Base-by-base conservation (phyloP, 176 grass and related monocot genomes). In the Ananas comosus region DNA sequence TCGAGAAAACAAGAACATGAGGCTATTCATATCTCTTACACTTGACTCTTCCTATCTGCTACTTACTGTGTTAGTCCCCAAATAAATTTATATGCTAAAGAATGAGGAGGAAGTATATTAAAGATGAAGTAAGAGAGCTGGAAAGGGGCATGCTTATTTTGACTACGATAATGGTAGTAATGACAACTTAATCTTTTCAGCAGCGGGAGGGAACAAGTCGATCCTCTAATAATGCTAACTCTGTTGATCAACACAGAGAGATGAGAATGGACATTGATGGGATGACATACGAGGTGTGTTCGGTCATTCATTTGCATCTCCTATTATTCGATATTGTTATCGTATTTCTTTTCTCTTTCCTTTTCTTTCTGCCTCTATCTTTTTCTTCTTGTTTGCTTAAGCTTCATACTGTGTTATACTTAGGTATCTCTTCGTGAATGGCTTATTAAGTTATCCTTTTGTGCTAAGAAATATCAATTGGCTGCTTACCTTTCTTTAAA, bases 251-350 rank as follows among this genome's bases (percentile, higher is more conserved):
- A 49, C 83, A 91, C 61, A 80, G 85, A 78, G 92, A 76, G 28
- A 89, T 96, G 92, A 86, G 88, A 58, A 89, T 96, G 92, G 85
- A 96, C 70, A 96, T 96, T 17, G 92, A 96, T 23, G 51, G 78
- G 69, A 91, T 96, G 92, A 89, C 92, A 4, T 96, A 96, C 27
- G 92, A 96, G 86, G 92, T 96, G 72, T 2, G 65, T 77, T 50
- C 64, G 22, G 33, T 9, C 21, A 53, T 66, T 59, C 33, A 61
- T 16, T 61, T 61, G 56, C 17, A 61, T 22, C 9, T 61, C 56
- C n/a, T 61, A 19, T 61, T 18, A 61, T 19, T 61, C 10, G 7
- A 18, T 18, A 18, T 61, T 61, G n/a, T 61, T 64, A 10, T 13
- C 78, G 65, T 80, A 54, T 52, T 58, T 56, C 13, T 27, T 27